phyloP scores from a whole-genome alignment of 2,329 filamentous ascomycete genomes.

The Penicillium sp. region DNA sequence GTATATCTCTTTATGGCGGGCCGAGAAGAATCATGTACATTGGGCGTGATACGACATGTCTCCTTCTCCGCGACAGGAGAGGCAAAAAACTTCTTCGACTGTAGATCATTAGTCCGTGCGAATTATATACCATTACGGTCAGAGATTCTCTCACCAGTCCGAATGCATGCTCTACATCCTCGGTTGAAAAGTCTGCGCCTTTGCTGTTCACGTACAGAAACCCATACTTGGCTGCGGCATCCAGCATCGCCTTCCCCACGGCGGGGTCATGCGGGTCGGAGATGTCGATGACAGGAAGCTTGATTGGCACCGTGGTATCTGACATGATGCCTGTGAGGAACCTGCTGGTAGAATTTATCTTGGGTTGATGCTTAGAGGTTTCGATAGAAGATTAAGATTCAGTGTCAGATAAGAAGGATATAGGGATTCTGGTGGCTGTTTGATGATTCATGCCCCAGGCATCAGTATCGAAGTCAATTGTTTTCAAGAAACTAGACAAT shows the following conservation, averaged over 20 bases:
- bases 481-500: too few relatives aligned
- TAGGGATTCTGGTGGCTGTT: too few relatives aligned
- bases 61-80: conserved; percentile 66
- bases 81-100: conserved; percentile 69
- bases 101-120: not conserved
- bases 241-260: conserved; percentile 64
- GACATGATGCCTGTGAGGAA: conserved; percentile 22
- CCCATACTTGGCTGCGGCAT: conserved; percentile 74
- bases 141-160: conserved; percentile 52
- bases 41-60: conserved; percentile 64
- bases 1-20: too few relatives aligned
- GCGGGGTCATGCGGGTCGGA: conserved; percentile 53
- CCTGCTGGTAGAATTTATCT: too few relatives aligned
- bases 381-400: too few relatives aligned
- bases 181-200: conserved; percentile 60
- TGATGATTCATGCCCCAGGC: too few relatives aligned
- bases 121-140: too few relatives aligned
- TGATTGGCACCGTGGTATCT: conserved; percentile 26
- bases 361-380: not conserved
- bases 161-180: conserved; percentile 67
- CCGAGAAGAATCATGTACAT: too few relatives aligned
- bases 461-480: too few relatives aligned
- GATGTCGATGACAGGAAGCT: conserved; percentile 79
- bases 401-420: too few relatives aligned
- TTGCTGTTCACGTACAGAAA: conserved; percentile 84